Evolutionary conservation across 305 asterid genomes (phyloP).

Genomic region (Solanum hybrid): DNA sequence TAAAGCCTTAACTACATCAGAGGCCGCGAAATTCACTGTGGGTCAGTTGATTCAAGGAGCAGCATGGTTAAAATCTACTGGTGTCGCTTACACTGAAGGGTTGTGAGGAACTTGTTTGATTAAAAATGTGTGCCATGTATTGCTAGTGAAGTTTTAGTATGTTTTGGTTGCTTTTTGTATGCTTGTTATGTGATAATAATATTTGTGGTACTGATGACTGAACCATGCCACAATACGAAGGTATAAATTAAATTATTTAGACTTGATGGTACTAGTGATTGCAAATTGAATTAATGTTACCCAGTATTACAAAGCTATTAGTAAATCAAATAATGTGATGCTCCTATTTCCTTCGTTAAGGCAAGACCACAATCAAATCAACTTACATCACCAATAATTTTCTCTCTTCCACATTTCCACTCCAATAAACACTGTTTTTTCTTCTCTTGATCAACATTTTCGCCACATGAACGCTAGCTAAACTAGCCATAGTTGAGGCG

Average conservation of each 20-base stretch:
- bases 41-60: conserved; percentile 41
- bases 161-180: background rate
- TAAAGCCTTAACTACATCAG: conserved; percentile 17
- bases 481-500: conserved; percentile 38
- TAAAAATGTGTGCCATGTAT: background rate
- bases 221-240: background rate
- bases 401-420: background rate
- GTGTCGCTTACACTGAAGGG: conserved; percentile 40
- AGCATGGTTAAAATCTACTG: conserved; percentile 56
- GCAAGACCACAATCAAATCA: background rate
- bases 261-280: background rate
- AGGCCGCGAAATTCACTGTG: conserved; percentile 46
- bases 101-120: background rate
- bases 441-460: background rate
- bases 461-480: background rate
- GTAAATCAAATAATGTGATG: background rate
- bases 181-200: background rate
- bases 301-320: background rate
- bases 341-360: background rate
- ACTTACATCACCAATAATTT: background rate
- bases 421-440: background rate
- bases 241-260: background rate
- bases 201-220: background rate
- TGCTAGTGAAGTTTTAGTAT: background rate
- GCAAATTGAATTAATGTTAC: background rate